Evolutionary conservation across 192 early-diverging fungal genomes (phyloP).

Genomic region (Backusella westeae): DNA sequence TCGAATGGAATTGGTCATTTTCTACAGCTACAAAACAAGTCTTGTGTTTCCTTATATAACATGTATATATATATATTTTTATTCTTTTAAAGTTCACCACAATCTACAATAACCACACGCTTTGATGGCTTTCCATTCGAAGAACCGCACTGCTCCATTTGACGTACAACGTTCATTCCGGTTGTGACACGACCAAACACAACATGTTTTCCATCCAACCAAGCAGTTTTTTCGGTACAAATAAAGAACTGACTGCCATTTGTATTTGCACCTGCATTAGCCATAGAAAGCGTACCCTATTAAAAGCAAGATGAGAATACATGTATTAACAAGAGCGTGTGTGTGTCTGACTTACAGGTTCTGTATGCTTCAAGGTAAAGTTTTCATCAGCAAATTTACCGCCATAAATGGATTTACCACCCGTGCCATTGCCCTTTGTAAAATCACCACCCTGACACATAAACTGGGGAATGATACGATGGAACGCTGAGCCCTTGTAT

Average conservation of each 20-base stretch:
- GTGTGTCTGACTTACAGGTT: conserved; percentile 7
- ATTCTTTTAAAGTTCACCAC: conserved; percentile 29
- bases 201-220: conserved; percentile 86
- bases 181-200: conserved; percentile 71
- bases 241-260: conserved; percentile 97
- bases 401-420: conserved; percentile 84
- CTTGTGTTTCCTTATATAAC: too few species aligned
- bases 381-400: conserved; percentile 59
- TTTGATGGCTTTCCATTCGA: conserved; percentile 32
- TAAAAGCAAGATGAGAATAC: conserved; percentile 23
- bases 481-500: conserved; percentile 78
- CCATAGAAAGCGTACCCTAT: conserved; percentile 88
- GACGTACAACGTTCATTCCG: conserved; percentile 51
- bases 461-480: conserved; percentile 68
- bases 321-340: conserved; percentile 27
- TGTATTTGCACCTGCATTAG: conserved; percentile 83
- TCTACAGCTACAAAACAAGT: too few species aligned
- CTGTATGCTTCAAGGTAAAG: conserved; percentile 36
- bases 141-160: conserved; percentile 37
- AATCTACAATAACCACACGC: conserved; percentile 37
- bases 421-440: conserved; percentile 67
- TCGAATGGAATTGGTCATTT: too few species aligned
- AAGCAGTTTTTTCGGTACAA: conserved; percentile 71
- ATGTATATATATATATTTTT: background rate
- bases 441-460: conserved; percentile 93